A percentile compares a stretch with the other conserved stretches of the same genome.
These are phyloP conservation scores for Hyphopichia buzzinii DNA, from an alignment of 1,139 yeast species.

Conservation along the genomic window DNA sequence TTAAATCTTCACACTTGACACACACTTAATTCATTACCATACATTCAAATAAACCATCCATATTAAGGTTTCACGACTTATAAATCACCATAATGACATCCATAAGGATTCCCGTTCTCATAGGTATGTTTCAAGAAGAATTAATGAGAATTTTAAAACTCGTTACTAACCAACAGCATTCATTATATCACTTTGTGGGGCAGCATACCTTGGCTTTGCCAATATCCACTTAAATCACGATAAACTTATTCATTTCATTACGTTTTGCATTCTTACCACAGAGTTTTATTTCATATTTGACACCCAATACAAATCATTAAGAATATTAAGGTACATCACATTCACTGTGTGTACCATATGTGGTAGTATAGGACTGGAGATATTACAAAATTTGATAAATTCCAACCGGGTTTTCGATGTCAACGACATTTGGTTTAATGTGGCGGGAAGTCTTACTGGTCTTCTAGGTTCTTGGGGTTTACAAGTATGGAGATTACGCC, in stretches of 20 bases:
- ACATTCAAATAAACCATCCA: no score
- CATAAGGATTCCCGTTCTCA: slow-evolving; percentile 22
- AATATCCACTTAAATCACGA: slow-evolving; percentile 48
- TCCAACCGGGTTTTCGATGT: slow-evolving; percentile 50
- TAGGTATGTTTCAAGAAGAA: slow-evolving; percentile 22
- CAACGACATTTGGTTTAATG: slow-evolving; percentile 45
- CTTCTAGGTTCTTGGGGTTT: slow-evolving; percentile 15
- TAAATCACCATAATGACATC: slow-evolving; percentile 13
- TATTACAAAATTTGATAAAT: slow-evolving; percentile 43
- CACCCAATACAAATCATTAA: slow-evolving; percentile 29
- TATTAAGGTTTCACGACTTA: no score
- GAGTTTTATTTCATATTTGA: slow-evolving; percentile 59
- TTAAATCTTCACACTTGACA: no score
- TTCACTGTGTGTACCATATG: slow-evolving; percentile 41
- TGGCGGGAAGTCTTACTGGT: slow-evolving; percentile 34
- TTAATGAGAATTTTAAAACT: background rate
- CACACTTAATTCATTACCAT: no score
- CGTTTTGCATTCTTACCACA: slow-evolving; percentile 49
- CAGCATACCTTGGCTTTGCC: slow-evolving; percentile 53
- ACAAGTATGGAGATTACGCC: slow-evolving; percentile 5
- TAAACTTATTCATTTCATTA: slow-evolving; percentile 49
- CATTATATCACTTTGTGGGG: slow-evolving; percentile 23
- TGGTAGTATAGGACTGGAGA: slow-evolving; percentile 53
- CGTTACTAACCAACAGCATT: slow-evolving; percentile 19
- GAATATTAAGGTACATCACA: slow-evolving; percentile 41